phyloP scores from a whole-genome alignment of 1,139 yeast genomes.

The Geotrichum candidum region DNA sequence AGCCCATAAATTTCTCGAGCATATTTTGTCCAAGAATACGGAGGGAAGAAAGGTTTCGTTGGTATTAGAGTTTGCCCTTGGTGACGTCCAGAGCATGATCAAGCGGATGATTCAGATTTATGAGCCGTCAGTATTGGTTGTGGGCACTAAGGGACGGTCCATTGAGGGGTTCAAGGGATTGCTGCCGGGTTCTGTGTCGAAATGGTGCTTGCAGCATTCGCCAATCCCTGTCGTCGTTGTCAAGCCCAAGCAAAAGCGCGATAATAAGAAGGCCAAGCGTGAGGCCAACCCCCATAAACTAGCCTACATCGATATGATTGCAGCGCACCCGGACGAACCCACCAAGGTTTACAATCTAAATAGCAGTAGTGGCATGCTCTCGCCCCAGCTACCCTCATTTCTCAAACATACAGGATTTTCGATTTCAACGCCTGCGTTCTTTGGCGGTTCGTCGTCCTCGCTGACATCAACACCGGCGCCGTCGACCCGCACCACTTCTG shows the following conservation, averaged over 20 bases:
- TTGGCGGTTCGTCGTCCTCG: neutral
- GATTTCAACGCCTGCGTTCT: neutral
- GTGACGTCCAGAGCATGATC: conserved; percentile 53
- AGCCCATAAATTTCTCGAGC: conserved; percentile 38
- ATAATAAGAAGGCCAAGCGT: conserved; percentile 32
- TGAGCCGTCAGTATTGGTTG: conserved; percentile 58
- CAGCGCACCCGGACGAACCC: conserved; percentile 12
- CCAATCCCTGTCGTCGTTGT: conserved; percentile 65
- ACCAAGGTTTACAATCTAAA: conserved; percentile 21
- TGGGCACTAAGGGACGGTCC: conserved; percentile 51
- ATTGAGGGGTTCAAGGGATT: conserved; percentile 44
- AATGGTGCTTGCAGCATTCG: conserved; percentile 60
- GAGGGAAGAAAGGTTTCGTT: conserved; percentile 37
- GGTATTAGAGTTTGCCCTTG: conserved; percentile 56
- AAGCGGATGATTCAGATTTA: conserved; percentile 52
- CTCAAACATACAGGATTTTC: conserved; percentile 2
- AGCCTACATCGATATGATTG: conserved; percentile 16
- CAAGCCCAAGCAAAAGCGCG: conserved; percentile 47
- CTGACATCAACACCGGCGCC: neutral
- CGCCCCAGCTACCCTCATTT: conserved; percentile 20
- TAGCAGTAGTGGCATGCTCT: conserved; percentile 19
- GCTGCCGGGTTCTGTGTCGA: conserved; percentile 45
- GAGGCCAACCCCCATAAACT: conserved; percentile 30
- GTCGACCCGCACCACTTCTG: neutral
- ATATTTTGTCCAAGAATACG: conserved; percentile 44